These are phyloP conservation scores for Polytolypa hystricis DNA, from an alignment of 2,329 filamentous ascomycete genomes.

Conservation along the genomic window DNA sequence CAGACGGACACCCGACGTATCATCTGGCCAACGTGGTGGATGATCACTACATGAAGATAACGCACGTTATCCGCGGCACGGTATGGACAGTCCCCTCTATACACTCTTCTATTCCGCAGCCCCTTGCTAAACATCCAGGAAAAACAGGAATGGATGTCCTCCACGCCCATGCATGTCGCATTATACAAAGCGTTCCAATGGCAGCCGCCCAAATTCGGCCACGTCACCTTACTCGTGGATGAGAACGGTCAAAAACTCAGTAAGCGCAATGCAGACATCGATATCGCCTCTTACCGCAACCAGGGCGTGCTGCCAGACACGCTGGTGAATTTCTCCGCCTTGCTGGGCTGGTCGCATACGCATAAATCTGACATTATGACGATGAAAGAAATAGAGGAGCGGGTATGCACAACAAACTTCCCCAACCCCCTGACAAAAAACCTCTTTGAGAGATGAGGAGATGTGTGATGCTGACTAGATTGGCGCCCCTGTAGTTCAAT, in stretches of 20 bases:
- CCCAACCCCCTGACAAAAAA: neutral
- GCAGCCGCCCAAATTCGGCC: conserved; percentile 63
- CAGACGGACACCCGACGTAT: conserved; percentile 87
- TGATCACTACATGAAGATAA: conserved; percentile 90
- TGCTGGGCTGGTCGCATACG: conserved; percentile 72
- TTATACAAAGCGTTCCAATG: conserved; percentile 71
- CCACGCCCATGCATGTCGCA: conserved; percentile 66
- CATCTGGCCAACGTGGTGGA: conserved; percentile 96
- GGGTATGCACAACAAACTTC: conserved; percentile 38
- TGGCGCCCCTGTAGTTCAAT: conserved; percentile 48
- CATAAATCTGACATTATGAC: conserved; percentile 59
- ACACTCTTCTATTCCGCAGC: neutral
- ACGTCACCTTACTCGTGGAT: conserved; percentile 65
- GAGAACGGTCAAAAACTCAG: conserved; percentile 65
- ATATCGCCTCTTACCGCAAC: conserved; percentile 47
- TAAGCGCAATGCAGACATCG: conserved; percentile 65
- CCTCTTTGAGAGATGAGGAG: neutral
- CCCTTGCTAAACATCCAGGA: conserved; percentile 4
- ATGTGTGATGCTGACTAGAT: too few relatives aligned
- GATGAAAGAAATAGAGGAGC: conserved; percentile 57
- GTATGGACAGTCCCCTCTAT: conserved; percentile 43
- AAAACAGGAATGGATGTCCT: conserved; percentile 79
- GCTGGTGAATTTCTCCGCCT: conserved; percentile 69
- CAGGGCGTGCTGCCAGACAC: conserved; percentile 51
- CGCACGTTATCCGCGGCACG: conserved; percentile 83